phyloP scores from a whole-genome alignment of 768 basidiomycete genomes.

The Leucosporidium creatinivorum region DNA sequence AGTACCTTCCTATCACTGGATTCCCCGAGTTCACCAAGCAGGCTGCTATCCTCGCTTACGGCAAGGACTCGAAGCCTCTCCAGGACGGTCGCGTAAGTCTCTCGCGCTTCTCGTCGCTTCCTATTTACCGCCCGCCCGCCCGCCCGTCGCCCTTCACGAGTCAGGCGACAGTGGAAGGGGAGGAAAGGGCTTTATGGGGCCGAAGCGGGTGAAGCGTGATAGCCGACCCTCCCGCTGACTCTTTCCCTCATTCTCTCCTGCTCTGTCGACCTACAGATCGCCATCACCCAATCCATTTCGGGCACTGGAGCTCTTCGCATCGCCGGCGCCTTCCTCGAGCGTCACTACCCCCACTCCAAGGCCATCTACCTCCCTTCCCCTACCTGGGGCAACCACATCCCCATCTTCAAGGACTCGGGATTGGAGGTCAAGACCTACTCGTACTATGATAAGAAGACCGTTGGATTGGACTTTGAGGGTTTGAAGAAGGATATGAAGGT shows the following conservation, averaged over 20 bases:
- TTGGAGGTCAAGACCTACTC: slow-evolving; percentile 78
- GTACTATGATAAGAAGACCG: slow-evolving; percentile 89
- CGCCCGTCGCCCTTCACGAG: not conserved
- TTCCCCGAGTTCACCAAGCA: slow-evolving; percentile 71
- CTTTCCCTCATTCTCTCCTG: too few relatives aligned
- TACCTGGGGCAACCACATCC: slow-evolving; percentile 90
- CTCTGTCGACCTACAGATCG: slow-evolving; percentile 37
- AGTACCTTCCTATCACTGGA: slow-evolving; percentile 86
- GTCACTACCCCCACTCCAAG: slow-evolving; percentile 66
- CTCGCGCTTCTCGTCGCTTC: too few relatives aligned
- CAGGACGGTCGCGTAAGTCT: slow-evolving; percentile 59
- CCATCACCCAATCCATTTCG: slow-evolving; percentile 77
- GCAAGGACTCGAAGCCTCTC: slow-evolving; percentile 62
- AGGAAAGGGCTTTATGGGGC: not conserved
- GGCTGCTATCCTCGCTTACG: slow-evolving; percentile 76
- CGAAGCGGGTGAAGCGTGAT: too few relatives aligned
- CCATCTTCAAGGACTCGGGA: slow-evolving; percentile 83
- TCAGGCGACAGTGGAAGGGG: too few relatives aligned
- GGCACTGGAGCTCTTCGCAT: slow-evolving; percentile 95
- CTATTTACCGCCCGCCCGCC: too few relatives aligned
- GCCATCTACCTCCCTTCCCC: slow-evolving; percentile 80
- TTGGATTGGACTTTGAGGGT: slow-evolving; percentile 72
- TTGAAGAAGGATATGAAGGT: slow-evolving; percentile 47
- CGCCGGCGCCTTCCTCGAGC: slow-evolving; percentile 74
- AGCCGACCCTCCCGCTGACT: too few relatives aligned